phyloP scores from a whole-genome alignment of 768 basidiomycete genomes.

The Phaffia tasmanica region DNA sequence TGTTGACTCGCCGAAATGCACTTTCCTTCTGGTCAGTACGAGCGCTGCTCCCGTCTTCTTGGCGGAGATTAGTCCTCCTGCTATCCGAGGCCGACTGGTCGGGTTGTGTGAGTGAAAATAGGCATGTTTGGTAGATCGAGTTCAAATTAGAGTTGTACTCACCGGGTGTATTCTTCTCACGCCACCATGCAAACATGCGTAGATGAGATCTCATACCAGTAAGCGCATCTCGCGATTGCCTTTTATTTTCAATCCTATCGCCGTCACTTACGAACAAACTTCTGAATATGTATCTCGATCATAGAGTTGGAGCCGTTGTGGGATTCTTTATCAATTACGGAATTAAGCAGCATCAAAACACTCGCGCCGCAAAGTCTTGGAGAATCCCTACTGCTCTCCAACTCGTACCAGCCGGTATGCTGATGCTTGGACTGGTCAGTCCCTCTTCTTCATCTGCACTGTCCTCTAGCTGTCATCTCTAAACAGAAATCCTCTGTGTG shows the following conservation, averaged over 20 bases:
- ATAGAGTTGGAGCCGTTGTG: slow-evolving; percentile 10
- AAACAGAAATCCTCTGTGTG: background rate
- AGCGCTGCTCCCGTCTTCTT: slow-evolving; percentile 27
- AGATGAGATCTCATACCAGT: slow-evolving; percentile 31
- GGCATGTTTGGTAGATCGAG: background rate
- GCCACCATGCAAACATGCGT: too few relatives aligned
- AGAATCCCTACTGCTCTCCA: slow-evolving; percentile 38
- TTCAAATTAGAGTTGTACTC: too few relatives aligned
- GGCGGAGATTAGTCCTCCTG: slow-evolving; percentile 29
- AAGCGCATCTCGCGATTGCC: slow-evolving; percentile 19
- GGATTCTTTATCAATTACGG: slow-evolving; percentile 35
- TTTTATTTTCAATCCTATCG: background rate
- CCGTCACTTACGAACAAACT: background rate
- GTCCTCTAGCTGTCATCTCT: background rate
- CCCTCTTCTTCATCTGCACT: background rate
- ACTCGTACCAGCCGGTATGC: slow-evolving; percentile 33
- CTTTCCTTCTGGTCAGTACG: slow-evolving; percentile 19
- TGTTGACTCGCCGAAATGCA: background rate
- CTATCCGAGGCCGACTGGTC: slow-evolving; percentile 31
- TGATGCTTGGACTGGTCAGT: slow-evolving; percentile 17
- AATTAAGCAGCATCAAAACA: slow-evolving; percentile 23
- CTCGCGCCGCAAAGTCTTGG: slow-evolving; percentile 29
- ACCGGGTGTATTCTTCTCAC: too few relatives aligned
- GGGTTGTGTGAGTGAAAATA: slow-evolving; percentile 26
- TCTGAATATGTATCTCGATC: too few relatives aligned